Evolutionary conservation across 73 alveolate species (phyloP).

Genomic region (Paramecium biaurelia): DNA sequence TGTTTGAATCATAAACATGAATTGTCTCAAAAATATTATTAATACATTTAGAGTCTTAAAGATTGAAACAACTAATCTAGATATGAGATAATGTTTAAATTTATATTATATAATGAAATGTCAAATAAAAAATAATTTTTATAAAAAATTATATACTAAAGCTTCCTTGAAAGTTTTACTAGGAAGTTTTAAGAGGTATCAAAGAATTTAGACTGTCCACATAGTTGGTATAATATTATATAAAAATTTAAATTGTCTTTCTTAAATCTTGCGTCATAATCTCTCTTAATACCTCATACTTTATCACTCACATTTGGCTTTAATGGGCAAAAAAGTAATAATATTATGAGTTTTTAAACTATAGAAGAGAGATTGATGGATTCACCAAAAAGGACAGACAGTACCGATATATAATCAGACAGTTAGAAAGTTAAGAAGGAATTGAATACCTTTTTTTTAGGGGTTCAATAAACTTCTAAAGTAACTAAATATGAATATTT

Average conservation of each 20-base stretch:
- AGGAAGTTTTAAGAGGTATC: background rate
- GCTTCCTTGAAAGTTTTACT: background rate
- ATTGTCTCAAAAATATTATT: background rate
- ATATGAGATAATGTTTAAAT: background rate
- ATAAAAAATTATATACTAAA: background rate
- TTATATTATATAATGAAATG: background rate
- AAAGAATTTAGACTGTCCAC: background rate
- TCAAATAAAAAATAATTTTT: background rate
- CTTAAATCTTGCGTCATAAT: background rate
- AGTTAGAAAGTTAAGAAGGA: background rate
- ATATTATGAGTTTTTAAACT: background rate
- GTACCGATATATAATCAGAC: background rate
- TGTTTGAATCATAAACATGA: no score
- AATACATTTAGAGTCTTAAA: background rate
- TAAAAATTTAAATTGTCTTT: background rate
- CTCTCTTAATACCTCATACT: background rate
- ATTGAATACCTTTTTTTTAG: background rate
- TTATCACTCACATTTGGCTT: background rate
- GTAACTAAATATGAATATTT: background rate
- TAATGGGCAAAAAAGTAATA: background rate
- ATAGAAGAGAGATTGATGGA: background rate
- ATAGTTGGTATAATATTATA: background rate
- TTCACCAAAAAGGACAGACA: constrained; percentile 2
- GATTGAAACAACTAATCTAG: background rate
- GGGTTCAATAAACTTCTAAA: background rate